Base-by-base conservation (phyloP, 176 grass and related monocot species). In the Rhynchospora tenuis region DNA sequence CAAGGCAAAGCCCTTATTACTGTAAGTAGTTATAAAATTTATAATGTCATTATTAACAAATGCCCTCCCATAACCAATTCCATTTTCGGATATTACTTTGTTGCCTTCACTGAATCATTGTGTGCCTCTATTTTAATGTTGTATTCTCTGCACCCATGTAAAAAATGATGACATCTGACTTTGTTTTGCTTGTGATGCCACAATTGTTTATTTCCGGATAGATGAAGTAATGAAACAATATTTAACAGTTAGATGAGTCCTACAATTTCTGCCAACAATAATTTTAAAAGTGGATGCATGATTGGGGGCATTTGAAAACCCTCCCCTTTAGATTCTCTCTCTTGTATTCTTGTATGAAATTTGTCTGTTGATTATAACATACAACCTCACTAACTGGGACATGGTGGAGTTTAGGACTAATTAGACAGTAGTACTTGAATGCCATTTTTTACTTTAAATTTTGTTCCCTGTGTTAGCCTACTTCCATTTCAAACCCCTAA, bases 1-100 rank as follows among this genome's bases (percentile, higher is more conserved):
- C 80, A 95, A 89, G 89, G 88, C 63, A 95, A 90, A 47, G 68
- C 96, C 62, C 93, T 99, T 58, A 56, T 99, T 59, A 99, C 93
- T 59, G 96, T 95, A 87, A 42, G 84, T 60, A 9, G 7, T 22
- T n/a, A n/a, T 29, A 1, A 48, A 47, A 83, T 33, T 57, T 70
- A 62, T 5, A 45, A 64, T 61, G 4, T 7, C 64, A 57, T 74
- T 80, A 26, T 8, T 4, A 42, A 17, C 0, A 10, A 13, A 48
- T n/a, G 76, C 19, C 6, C 50, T 55, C 16, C 20, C 17, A 80
- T 26, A 22, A 65, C 50, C 45, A 70, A 29, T 59, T 3, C 24
- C 46, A 4, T 44, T 6, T 64, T 45, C 58, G 27, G 63, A 15
- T 55, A 7, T 31, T 67, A 15, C 4, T 28, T 7, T 38, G 5